Percentiles rank a stretch among this genome's conserved stretches.
Conservation (phyloP, 2,329 filamentous ascomycete species). For the Aspergillus costaricaensis region DNA sequence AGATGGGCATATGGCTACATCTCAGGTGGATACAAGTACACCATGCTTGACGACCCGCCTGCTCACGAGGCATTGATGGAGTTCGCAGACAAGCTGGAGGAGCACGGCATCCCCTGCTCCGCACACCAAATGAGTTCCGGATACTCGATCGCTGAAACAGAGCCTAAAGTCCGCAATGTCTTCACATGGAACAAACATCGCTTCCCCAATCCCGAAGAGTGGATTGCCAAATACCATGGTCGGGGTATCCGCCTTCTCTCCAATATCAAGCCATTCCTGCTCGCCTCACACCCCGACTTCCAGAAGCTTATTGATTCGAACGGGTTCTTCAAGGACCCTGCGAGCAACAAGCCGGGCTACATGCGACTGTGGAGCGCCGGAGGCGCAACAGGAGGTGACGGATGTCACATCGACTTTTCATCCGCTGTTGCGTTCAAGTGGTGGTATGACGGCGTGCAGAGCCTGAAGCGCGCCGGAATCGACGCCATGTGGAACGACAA, state of each 20-base stretch:
- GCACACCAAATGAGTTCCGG: conserved; percentile 73
- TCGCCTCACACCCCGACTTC: conserved; percentile 68
- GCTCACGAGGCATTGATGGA: conserved; percentile 60
- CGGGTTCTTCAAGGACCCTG: conserved; percentile 65
- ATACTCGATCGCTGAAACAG: conserved; percentile 67
- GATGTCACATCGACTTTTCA: conserved; percentile 73
- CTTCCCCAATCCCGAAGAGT: conserved; percentile 68
- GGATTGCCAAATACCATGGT: conserved; percentile 62
- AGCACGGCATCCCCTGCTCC: conserved; percentile 69
- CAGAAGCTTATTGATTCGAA: conserved; percentile 58
- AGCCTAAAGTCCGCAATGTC: conserved; percentile 70
- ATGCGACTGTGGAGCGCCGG: conserved; percentile 72
- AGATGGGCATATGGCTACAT: conserved; percentile 74
- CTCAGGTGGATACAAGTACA: conserved; percentile 66
- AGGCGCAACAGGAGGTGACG: conserved; percentile 68
- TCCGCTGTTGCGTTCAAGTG: conserved; percentile 66
- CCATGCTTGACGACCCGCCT: conserved; percentile 58
- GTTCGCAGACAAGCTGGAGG: conserved; percentile 62
- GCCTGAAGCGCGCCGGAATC: conserved; percentile 64
- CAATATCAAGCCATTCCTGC: conserved; percentile 73
- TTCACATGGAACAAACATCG: conserved; percentile 71
- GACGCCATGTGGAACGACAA: conserved; percentile 80
- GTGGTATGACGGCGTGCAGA: conserved; percentile 70
- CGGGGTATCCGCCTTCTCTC: conserved; percentile 68
- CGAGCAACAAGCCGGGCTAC: conserved; percentile 55